Percentiles rank a stretch among this genome's conserved stretches.
Conservation (phyloP, 2,329 filamentous ascomycete genomes). For the Fonsecaea multimorphosa region DNA sequence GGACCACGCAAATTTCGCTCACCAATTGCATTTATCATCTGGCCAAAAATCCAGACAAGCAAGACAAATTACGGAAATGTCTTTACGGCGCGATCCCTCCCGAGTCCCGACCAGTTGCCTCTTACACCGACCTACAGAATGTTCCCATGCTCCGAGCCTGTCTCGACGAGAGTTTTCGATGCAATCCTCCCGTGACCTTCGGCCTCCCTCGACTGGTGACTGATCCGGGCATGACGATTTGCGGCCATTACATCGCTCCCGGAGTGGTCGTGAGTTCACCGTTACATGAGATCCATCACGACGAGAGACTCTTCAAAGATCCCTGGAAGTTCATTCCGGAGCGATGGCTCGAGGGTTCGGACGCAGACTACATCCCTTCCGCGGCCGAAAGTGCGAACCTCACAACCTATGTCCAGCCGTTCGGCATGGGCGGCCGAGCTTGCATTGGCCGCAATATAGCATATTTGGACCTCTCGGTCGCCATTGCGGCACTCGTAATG, state of each 20-base stretch:
- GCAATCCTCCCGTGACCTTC: background rate
- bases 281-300: slow-evolving; percentile 8
- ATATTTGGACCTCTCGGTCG: slow-evolving; percentile 13
- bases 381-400: background rate
- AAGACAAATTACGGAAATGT: slow-evolving; percentile 5
- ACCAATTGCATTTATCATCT: slow-evolving; percentile 31
- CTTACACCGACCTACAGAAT: background rate
- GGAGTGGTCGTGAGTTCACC: slow-evolving; percentile 5
- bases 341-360: slow-evolving; percentile 1
- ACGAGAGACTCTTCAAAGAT: slow-evolving; percentile 7
- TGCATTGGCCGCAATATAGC: slow-evolving; percentile 22
- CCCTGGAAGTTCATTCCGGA: slow-evolving; percentile 13
- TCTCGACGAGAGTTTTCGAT: slow-evolving; percentile 13
- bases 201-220: slow-evolving; percentile 13
- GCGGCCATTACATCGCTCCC: slow-evolving; percentile 7
- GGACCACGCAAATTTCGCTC: slow-evolving; percentile 32
- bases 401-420: slow-evolving; percentile 5
- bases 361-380: background rate
- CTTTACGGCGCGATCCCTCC: too few species aligned
- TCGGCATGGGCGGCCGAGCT: slow-evolving; percentile 16
- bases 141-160: slow-evolving; percentile 13
- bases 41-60: slow-evolving; percentile 25
- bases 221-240: background rate
- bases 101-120: too few species aligned
- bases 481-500: slow-evolving; percentile 11